phyloP scores from a whole-genome alignment of 2,329 filamentous ascomycete genomes.

The Calonectria pseudoreteaudii region DNA sequence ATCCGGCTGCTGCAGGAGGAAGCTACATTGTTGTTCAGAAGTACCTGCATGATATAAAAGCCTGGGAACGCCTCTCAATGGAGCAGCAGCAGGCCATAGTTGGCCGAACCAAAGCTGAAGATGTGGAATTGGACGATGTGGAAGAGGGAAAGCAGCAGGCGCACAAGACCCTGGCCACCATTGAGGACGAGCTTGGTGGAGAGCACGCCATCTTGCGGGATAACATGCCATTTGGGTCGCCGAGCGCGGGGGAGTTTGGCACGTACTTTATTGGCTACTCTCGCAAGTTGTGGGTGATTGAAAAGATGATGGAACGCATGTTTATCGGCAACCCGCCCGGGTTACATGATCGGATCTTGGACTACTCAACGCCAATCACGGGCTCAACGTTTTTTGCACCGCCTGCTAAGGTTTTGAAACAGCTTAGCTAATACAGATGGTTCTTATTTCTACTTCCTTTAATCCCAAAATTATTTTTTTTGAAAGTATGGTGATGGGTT shows the following conservation, averaged over 20 bases:
- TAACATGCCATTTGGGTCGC: conserved; percentile 71
- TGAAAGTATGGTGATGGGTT: fast-evolving
- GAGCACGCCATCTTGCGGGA: conserved; percentile 67
- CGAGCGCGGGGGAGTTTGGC: conserved; percentile 62
- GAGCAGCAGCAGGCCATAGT: conserved; percentile 68
- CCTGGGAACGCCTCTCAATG: conserved; percentile 58
- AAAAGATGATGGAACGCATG: conserved; percentile 69
- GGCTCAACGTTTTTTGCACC: conserved; percentile 67
- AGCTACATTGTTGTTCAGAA: conserved; percentile 72
- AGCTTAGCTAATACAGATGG: conserved; percentile 9
- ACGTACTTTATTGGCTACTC: conserved; percentile 71
- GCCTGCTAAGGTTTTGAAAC: conserved; percentile 21
- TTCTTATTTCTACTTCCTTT: neutral
- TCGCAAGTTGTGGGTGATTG: conserved; percentile 65
- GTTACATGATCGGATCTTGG: conserved; percentile 65
- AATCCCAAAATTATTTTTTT: neutral
- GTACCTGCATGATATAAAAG: conserved; percentile 64
- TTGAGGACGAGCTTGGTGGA: conserved; percentile 61
- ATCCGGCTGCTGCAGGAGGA: conserved; percentile 55
- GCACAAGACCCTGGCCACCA: conserved; percentile 67
- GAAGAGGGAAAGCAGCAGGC: conserved; percentile 57
- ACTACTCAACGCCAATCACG: conserved; percentile 65
- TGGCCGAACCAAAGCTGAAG: conserved; percentile 68
- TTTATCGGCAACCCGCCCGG: conserved; percentile 66
- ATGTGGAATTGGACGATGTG: conserved; percentile 66